These are phyloP conservation scores for Aureobasidium leucospermi DNA, from an alignment of 2,329 filamentous ascomycete species.

Conservation along the genomic window DNA sequence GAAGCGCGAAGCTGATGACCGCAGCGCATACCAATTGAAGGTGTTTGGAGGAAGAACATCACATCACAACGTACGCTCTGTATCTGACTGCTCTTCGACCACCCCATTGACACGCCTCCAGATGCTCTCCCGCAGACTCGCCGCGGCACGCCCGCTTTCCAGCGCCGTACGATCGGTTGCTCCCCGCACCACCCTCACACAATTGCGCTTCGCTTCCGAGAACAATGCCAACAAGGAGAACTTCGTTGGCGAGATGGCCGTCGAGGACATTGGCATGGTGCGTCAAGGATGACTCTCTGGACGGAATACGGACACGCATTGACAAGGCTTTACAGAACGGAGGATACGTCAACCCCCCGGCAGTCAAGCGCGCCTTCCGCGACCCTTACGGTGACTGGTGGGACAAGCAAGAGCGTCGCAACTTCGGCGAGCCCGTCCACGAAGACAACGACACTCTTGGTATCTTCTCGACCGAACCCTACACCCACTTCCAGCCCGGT, in stretches of 20 bases:
- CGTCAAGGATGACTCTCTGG: constrained; percentile 26
- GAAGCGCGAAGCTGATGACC: constrained; percentile 7
- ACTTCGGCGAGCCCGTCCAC: constrained; percentile 93
- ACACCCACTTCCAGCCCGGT: constrained; percentile 71
- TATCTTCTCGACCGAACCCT: constrained; percentile 81
- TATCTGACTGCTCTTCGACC: background rate
- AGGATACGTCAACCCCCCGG: constrained; percentile 71
- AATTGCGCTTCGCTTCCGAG: constrained; percentile 26
- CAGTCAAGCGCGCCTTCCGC: constrained; percentile 81
- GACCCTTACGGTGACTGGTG: constrained; percentile 93
- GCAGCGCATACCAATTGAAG: constrained; percentile 1
- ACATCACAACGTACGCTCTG: constrained; percentile 2
- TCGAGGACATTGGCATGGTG: constrained; percentile 56
- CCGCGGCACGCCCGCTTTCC: constrained; percentile 34
- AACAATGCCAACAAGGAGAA: constrained; percentile 30
- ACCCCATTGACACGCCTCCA: constrained; percentile 12
- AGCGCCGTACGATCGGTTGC: constrained; percentile 26
- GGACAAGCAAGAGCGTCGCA: constrained; percentile 94
- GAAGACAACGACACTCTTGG: constrained; percentile 93
- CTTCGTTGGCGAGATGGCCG: constrained; percentile 18
- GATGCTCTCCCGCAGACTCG: constrained; percentile 39
- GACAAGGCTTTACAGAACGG: constrained; percentile 55
- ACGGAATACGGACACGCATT: constrained; percentile 16
- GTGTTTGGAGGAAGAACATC: background rate
- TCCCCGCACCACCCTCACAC: constrained; percentile 24